Conservation (phyloP, 2,329 filamentous ascomycete genomes). For the Colletotrichum godetiae region DNA sequence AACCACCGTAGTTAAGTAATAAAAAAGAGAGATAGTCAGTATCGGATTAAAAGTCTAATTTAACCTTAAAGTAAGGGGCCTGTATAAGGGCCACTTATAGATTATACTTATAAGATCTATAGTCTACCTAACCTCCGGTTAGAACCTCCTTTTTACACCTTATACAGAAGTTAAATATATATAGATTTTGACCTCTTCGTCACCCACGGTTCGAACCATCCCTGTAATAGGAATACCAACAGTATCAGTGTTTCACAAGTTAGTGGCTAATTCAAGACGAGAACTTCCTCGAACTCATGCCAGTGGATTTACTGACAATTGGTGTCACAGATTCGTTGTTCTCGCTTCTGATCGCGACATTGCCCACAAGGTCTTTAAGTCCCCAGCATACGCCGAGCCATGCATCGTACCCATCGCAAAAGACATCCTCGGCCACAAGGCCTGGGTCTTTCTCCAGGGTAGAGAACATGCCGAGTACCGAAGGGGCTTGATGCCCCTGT, state of each 20-base stretch:
- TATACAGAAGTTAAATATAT: no score
- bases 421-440: slow-evolving; percentile 77
- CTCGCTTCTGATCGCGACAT: slow-evolving; percentile 82
- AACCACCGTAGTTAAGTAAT: no score
- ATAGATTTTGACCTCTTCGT: no score
- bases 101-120: no score
- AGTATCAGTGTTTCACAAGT: slow-evolving; percentile 90
- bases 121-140: no score
- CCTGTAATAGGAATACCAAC: no score
- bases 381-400: slow-evolving; percentile 78
- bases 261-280: slow-evolving; percentile 36
- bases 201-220: no score
- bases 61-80: no score
- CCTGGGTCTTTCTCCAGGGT: slow-evolving; percentile 85
- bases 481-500: slow-evolving; percentile 79
- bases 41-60: no score
- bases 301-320: background rate
- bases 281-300: background rate
- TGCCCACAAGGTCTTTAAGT: slow-evolving; percentile 86
- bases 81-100: no score
- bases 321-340: slow-evolving; percentile 75
- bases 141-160: no score
- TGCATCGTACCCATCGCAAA: slow-evolving; percentile 82
- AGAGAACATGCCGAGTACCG: slow-evolving; percentile 82
- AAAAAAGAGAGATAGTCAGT: no score